These are phyloP conservation scores for Sporothrix globosa DNA, from an alignment of 2,329 filamentous ascomycete genomes.

Conservation along the genomic window DNA sequence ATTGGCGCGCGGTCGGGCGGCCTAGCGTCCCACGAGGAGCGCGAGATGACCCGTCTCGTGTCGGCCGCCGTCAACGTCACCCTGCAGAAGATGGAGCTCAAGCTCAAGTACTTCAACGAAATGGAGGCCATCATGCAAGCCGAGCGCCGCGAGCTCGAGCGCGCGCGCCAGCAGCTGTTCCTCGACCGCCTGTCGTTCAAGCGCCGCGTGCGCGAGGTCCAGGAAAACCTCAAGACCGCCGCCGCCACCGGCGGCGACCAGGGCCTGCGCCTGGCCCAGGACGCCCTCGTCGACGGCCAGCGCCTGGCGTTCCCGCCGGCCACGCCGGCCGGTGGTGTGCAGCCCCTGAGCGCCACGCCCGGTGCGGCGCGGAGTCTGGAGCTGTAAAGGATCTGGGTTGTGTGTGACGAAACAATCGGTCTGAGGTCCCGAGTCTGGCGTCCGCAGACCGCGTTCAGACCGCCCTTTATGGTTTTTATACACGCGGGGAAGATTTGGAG, in stretches of 20 bases:
- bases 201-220: constrained; percentile 79
- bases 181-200: constrained; percentile 89
- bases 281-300: constrained; percentile 53
- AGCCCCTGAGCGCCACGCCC: constrained; percentile 56
- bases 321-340: constrained; percentile 50
- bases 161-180: constrained; percentile 89
- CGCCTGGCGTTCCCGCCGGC: constrained; percentile 58
- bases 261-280: constrained; percentile 53
- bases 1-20: constrained; percentile 84
- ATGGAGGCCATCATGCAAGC: constrained; percentile 91
- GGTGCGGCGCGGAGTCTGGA: constrained; percentile 63
- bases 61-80: constrained; percentile 90
- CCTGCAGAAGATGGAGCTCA: constrained; percentile 93
- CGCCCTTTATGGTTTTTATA: background rate
- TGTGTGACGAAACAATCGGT: background rate
- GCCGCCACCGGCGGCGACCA: constrained; percentile 55
- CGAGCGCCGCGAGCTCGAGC: constrained; percentile 89
- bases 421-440: background rate
- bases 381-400: constrained; percentile 43
- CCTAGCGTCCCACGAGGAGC: constrained; percentile 92
- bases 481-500: background rate
- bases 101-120: constrained; percentile 93
- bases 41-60: constrained; percentile 92
- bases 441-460: background rate
- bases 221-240: constrained; percentile 70